Evolutionary conservation across 352 stramenopile genomes (phyloP), one percentile per base, ranked within the genome.

Genomic region (Pythium vanterpoolii): DNA sequence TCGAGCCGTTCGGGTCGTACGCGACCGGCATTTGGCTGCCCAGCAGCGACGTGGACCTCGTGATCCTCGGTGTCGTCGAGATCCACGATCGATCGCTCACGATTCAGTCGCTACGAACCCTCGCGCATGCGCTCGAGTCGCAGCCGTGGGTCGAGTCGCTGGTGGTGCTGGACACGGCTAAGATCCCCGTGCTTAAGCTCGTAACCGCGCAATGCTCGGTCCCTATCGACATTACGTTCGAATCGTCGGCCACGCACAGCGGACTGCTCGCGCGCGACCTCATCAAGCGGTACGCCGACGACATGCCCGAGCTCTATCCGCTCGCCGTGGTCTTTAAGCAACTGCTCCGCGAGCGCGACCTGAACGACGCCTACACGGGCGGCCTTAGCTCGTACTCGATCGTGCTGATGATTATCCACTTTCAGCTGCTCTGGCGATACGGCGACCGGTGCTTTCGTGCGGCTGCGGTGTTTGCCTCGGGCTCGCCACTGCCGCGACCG

Each of bases 321-420:
- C 60, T 97, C 11, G 85, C 86, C 0, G 84, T 97, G 53, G 78
- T 97, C 3, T 87, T 97, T 51, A 97, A 97, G 73, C 86, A 96
- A 50, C 65, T 97, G 18, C 71, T 97, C 39, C 83, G 87, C 10
- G 87, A 93, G 60, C 85, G 90, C 16, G 86, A 91, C 36, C 69
- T 97, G 11, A 97, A 97, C 60, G 89, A 97, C 62, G 86, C 87
- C 9, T 97, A 96, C 65, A 96, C 86, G 0, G 90, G 90, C 36
- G 90, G 90, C 2, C 71, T 97, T 4, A 96, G 86, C 55, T 96
- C 86, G 49, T 97, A 97, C 67, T 95, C 88, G 24, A 72, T 97
- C n/a, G 86, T 96, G 53, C 73, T 97, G 8, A 97, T 97, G 90
- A 82, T 97, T 54, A 86, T 95, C 51, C 84, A 93, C 59, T 93